Base-by-base conservation (phyloP, 2,329 filamentous ascomycete species). In the Xylariaceae sp. region DNA sequence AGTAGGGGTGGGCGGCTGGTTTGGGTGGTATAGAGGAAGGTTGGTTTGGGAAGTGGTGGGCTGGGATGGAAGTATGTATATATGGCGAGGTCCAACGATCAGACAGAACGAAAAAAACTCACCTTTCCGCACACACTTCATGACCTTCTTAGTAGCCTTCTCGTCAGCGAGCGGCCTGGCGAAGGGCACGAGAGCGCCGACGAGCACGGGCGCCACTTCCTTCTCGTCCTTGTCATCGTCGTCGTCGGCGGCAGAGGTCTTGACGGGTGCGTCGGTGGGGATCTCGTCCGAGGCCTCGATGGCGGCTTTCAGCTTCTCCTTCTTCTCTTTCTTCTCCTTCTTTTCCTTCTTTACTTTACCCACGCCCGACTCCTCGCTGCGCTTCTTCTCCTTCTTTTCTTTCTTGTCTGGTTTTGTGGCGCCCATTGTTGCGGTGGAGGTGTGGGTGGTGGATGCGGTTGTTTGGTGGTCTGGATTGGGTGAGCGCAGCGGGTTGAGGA, bases 131-230 rank as follows among this genome's bases (percentile, higher is more conserved):
- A 80, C 78, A 34, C 73, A 75, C 76, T 80, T 80, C 71, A 78
- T 75, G 48, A 79, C 71, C 76, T 82, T 82, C 77, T 84, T 84
- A 68, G 79, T 78, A 47, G 75, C 80, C 80, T 95, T 94, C 57
- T 90, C 89, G 58, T 91, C 86, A 28, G 87, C 87, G 55, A 95
- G 75, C 33, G 90, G 89, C 62, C 88, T 80, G 51, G 92, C 90
- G 68, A 96, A 94, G 31, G 91, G 88, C 50, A 95, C 89, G 44
- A 95, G 76, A 53, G 86, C 84, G 62, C 79, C 76, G 49, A 79
- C 73, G 39, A 76, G 69, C 46, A 68, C 69, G 42, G 74, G 73
- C 47, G 77, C 73, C 39, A 71, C 61, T 41, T 71, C 62, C 60
- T 72, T 73, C 42, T 75, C 72, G 43, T 73, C 71, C 45, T 74